A percentile compares a stretch with the other conserved stretches of the same genome.
Conservation (phyloP, 768 basidiomycete genomes). For the Vararia minispora region DNA sequence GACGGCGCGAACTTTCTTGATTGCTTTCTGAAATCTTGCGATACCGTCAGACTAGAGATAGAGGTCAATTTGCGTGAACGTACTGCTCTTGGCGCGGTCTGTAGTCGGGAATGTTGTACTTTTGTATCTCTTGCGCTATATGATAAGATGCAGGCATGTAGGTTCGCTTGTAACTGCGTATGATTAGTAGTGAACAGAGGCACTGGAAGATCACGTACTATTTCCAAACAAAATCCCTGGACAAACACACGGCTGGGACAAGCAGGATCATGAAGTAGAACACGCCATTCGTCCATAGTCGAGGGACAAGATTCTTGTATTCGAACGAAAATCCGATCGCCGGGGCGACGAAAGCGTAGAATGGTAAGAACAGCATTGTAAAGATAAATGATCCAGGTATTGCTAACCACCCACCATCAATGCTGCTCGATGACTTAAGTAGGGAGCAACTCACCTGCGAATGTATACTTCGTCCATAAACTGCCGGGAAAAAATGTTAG, state of each 20-base stretch:
- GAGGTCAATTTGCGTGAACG: conserved; percentile 20
- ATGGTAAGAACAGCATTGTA: conserved; percentile 90
- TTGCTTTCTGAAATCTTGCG: conserved; percentile 90
- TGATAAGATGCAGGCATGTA: conserved; percentile 92
- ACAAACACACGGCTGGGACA: conserved; percentile 75
- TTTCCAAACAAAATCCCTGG: conserved; percentile 93
- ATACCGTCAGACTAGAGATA: conserved; percentile 8
- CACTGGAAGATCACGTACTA: conserved; percentile 48
- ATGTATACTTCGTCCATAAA: conserved; percentile 99
- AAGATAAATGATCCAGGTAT: conserved; percentile 96
- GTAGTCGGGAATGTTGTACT: conserved; percentile 96
- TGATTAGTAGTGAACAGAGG: conserved; percentile 3
- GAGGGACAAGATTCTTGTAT: conserved; percentile 81
- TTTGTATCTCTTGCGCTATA: conserved; percentile 98
- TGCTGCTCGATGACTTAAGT: too few species aligned
- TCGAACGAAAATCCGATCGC: conserved; percentile 81
- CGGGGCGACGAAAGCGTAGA: conserved; percentile 85
- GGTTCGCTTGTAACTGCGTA: conserved; percentile 72
- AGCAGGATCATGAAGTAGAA: conserved; percentile 87
- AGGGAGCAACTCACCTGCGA: conserved; percentile 48
- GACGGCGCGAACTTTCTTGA: conserved; percentile 98
- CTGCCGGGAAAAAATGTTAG: conserved; percentile 28
- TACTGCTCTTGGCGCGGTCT: conserved; percentile 96
- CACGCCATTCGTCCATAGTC: conserved; percentile 77
- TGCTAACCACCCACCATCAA: too few species aligned